A percentile compares a stretch with the other conserved stretches of the same genome.
Conservation (phyloP, 192 early-diverging fungal genomes). For the Coemansia sp. region DNA sequence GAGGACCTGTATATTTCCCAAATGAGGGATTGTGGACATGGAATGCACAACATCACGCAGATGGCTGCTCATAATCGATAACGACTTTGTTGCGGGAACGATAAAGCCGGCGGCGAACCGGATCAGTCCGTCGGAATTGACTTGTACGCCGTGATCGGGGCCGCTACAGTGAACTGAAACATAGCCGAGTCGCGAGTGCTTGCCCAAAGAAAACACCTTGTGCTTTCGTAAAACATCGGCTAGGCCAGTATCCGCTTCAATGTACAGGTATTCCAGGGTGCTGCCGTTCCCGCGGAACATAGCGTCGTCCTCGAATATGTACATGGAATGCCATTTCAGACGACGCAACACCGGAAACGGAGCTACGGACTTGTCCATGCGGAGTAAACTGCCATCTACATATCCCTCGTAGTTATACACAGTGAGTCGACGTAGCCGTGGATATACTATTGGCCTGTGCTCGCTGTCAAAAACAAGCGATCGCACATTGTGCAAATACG, state of each 20-base stretch:
- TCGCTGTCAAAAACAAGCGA: background rate
- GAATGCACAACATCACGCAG: too few species aligned
- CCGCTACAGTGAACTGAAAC: too few species aligned
- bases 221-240: constrained; percentile 1
- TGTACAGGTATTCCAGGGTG: constrained; percentile 9
- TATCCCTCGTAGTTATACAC: background rate
- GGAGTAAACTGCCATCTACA: background rate
- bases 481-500: background rate
- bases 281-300: constrained; percentile 20
- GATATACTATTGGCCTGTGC: background rate
- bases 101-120: too few species aligned
- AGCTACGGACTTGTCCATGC: background rate
- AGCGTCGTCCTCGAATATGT: constrained; percentile 24
- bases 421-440: background rate
- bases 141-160: too few species aligned
- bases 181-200: background rate
- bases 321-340: constrained; percentile 13
- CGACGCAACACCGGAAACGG: constrained; percentile 16
- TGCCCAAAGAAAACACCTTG: constrained; percentile 5
- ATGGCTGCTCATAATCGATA: too few species aligned
- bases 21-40: too few species aligned
- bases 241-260: constrained; percentile 5
- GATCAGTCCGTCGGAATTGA: too few species aligned
- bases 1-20: too few species aligned
- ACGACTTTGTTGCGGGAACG: too few species aligned